These are phyloP conservation scores for Sequoia sempervirens DNA, from an alignment of 75 land plant species.

Conservation along the genomic window DNA sequence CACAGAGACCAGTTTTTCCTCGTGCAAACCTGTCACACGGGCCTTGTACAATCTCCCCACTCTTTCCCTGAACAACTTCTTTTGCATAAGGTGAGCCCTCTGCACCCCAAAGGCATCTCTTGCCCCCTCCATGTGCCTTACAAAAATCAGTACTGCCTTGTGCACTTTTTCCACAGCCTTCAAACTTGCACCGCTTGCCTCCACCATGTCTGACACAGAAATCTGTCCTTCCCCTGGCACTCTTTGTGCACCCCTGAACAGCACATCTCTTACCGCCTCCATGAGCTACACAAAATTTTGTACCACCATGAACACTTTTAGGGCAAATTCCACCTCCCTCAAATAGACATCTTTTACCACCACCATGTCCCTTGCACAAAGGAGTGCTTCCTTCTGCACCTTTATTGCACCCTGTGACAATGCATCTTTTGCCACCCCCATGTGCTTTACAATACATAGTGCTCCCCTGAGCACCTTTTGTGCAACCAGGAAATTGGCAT, in stretches of 20 bases:
- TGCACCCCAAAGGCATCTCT: constrained; percentile 87
- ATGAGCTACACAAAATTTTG: constrained; percentile 87
- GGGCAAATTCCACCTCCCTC: constrained; percentile 92
- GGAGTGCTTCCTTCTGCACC: constrained; percentile 97
- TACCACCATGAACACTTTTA: constrained; percentile 95
- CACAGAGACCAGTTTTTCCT: constrained; percentile 83
- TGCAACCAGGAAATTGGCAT: constrained; percentile 64
- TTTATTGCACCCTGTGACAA: constrained; percentile 69
- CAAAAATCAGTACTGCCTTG: constrained; percentile 97
- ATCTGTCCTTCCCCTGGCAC: constrained; percentile 85
- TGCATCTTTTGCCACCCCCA: constrained; percentile 94
- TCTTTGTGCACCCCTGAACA: constrained; percentile 73
- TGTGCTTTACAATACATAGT: constrained; percentile 96
- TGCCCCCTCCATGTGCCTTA: constrained; percentile 95
- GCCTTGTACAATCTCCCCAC: constrained; percentile 21
- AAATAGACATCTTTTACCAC: constrained; percentile 82
- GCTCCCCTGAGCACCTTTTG: constrained; percentile 96
- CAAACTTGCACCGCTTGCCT: constrained; percentile 80
- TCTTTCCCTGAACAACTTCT: constrained; percentile 28
- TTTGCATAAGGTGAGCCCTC: constrained; percentile 28
- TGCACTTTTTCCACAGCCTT: constrained; percentile 84
- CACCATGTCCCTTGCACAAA: constrained; percentile 93
- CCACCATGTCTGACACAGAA: constrained; percentile 94
- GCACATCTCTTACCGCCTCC: constrained; percentile 95
- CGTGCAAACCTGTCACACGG: constrained; percentile 81